Percentiles rank a stretch among this genome's conserved stretches.
Evolutionary conservation across 306 rosid genomes (phyloP).

Genomic region (Gastrolobium villosum): DNA sequence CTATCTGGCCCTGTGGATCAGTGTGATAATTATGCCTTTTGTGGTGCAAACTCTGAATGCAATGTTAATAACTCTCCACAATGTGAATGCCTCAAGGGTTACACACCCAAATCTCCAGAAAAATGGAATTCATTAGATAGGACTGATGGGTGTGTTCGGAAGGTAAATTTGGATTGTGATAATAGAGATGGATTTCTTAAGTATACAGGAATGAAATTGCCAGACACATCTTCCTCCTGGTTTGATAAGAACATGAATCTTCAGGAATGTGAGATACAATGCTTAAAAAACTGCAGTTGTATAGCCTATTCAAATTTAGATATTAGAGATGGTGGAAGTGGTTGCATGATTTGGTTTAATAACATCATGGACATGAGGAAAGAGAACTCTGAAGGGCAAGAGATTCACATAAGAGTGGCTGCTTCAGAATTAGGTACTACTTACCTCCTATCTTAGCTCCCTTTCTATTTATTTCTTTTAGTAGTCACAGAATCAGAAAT

Average conservation of each 20-base stretch:
- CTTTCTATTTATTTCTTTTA: neutral
- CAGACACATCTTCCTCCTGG: constrained; percentile 55
- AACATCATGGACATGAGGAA: constrained; percentile 47
- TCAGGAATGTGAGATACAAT: constrained; percentile 45
- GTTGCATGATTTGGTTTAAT: constrained; percentile 54
- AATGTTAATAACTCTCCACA: neutral
- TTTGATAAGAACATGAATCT: constrained; percentile 26
- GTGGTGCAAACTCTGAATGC: constrained; percentile 43
- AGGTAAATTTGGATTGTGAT: constrained; percentile 32
- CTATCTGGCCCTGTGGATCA: neutral
- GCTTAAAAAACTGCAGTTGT: constrained; percentile 53
- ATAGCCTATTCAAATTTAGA: constrained; percentile 47
- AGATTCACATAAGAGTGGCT: constrained; percentile 22
- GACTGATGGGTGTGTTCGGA: constrained; percentile 47
- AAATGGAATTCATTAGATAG: constrained; percentile 12
- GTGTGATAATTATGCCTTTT: constrained; percentile 48
- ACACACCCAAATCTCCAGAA: constrained; percentile 17
- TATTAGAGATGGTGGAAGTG: constrained; percentile 42
- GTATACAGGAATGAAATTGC: constrained; percentile 32
- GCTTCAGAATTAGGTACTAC: constrained; percentile 46
- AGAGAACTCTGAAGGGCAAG: constrained; percentile 4
- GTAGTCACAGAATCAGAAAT: neutral
- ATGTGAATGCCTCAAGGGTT: constrained; percentile 47
- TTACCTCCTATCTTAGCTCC: neutral
- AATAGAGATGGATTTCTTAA: constrained; percentile 28